phyloP scores from a whole-genome alignment of 768 basidiomycete genomes.

The Leccinum boreale region DNA sequence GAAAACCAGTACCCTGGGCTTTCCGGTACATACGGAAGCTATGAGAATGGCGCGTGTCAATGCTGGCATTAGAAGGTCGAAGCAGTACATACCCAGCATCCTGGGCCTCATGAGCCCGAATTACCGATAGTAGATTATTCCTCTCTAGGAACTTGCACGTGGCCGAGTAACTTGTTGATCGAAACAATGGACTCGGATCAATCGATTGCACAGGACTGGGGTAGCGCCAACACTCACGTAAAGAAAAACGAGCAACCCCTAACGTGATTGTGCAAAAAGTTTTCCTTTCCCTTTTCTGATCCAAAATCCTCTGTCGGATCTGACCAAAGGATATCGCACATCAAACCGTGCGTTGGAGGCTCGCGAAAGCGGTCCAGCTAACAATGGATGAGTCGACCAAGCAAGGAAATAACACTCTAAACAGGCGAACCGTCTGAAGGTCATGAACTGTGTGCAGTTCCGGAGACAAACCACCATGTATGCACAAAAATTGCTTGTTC shows the following conservation, averaged over 20 bases:
- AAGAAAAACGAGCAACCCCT: slow-evolving; percentile 76
- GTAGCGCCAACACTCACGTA: slow-evolving; percentile 42
- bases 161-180: slow-evolving; percentile 63
- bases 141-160: slow-evolving; percentile 92
- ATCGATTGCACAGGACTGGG: neutral
- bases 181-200: neutral
- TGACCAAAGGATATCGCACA: slow-evolving; percentile 77
- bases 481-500: slow-evolving; percentile 80
- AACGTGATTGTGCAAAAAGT: slow-evolving; percentile 69
- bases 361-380: slow-evolving; percentile 73
- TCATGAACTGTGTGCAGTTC: slow-evolving; percentile 68
- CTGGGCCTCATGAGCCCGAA: slow-evolving; percentile 96
- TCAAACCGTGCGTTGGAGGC: slow-evolving; percentile 67
- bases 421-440: slow-evolving; percentile 48
- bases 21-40: slow-evolving; percentile 94
- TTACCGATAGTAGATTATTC: slow-evolving; percentile 87
- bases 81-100: slow-evolving; percentile 73
- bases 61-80: neutral
- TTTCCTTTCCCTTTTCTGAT: slow-evolving; percentile 60
- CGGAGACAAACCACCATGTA: slow-evolving; percentile 71
- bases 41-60: neutral
- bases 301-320: slow-evolving; percentile 75
- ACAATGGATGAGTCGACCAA: neutral
- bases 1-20: slow-evolving; percentile 90
- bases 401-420: neutral